Evolutionary conservation across 306 rosid species (phyloP).

Genomic region (Abrus precatorius): DNA sequence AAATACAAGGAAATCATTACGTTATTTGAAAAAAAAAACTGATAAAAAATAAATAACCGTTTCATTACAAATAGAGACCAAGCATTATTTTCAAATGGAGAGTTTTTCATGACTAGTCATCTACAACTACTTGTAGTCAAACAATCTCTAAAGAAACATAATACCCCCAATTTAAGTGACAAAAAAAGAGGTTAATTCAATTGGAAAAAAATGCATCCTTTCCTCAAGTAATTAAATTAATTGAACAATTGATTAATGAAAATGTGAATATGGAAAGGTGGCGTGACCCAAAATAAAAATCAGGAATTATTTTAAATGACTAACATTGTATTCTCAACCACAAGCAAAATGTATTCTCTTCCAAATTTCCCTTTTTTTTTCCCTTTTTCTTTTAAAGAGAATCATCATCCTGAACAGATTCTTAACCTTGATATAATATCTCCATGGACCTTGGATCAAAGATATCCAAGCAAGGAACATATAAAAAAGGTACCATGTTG

Average conservation of each 20-base stretch:
- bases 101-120: not conserved
- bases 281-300: constrained; percentile 6
- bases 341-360: constrained; percentile 16
- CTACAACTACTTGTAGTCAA: not conserved
- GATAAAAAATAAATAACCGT: no score
- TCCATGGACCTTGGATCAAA: constrained; percentile 31
- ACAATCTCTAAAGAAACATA: not conserved
- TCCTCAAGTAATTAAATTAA: not conserved
- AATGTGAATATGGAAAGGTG: not conserved
- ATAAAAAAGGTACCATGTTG: constrained; percentile 39
- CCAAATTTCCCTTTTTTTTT: constrained; percentile 2
- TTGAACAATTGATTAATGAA: not conserved
- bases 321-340: constrained; percentile 6
- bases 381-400: constrained; percentile 22
- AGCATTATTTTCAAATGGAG: no score
- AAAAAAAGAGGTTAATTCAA: not conserved
- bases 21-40: no score
- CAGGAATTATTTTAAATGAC: constrained; percentile 28
- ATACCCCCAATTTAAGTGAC: not conserved
- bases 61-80: no score
- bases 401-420: constrained; percentile 29
- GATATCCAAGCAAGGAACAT: constrained; percentile 34
- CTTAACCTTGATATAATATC: constrained; percentile 40
- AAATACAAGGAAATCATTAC: no score
- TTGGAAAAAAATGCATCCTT: not conserved